phyloP scores from a whole-genome alignment of 176 grass and related monocot species.

The Cenchrus americanus region DNA sequence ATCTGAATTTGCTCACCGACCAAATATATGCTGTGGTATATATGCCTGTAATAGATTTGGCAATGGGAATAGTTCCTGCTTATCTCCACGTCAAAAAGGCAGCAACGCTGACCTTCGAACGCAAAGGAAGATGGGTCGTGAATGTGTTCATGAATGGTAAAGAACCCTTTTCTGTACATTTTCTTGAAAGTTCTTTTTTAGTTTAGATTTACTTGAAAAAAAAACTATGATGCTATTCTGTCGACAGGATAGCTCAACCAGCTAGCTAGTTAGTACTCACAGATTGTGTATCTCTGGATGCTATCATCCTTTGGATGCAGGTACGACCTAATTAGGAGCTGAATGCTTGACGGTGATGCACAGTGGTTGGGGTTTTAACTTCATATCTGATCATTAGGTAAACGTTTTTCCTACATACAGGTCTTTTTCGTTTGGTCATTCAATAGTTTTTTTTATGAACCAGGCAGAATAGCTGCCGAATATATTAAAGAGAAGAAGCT shows the following conservation, averaged over 20 bases:
- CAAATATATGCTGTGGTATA: not conserved
- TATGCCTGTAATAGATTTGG: constrained; percentile 13
- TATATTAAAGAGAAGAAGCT: no score
- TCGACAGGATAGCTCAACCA: not conserved
- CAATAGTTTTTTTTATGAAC: not conserved
- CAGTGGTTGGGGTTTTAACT: not conserved
- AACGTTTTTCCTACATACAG: not conserved
- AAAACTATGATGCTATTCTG: not conserved
- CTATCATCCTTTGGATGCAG: not conserved
- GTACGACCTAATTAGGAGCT: not conserved
- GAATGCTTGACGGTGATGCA: not conserved
- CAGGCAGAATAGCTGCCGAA: no score
- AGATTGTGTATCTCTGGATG: not conserved
- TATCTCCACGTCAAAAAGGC: constrained; percentile 5
- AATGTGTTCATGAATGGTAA: not conserved
- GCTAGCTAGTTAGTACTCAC: not conserved
- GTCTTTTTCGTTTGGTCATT: not conserved
- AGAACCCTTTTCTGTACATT: not conserved
- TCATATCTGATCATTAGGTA: not conserved
- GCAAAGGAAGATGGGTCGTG: not conserved
- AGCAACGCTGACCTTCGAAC: not conserved
- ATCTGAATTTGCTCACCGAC: not conserved
- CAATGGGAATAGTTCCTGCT: constrained; percentile 23
- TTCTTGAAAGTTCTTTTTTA: not conserved
- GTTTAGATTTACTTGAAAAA: not conserved